These are phyloP conservation scores for Monosporozyma yasuniensis DNA, from an alignment of 805 yeast genomes.

Conservation along the genomic window DNA sequence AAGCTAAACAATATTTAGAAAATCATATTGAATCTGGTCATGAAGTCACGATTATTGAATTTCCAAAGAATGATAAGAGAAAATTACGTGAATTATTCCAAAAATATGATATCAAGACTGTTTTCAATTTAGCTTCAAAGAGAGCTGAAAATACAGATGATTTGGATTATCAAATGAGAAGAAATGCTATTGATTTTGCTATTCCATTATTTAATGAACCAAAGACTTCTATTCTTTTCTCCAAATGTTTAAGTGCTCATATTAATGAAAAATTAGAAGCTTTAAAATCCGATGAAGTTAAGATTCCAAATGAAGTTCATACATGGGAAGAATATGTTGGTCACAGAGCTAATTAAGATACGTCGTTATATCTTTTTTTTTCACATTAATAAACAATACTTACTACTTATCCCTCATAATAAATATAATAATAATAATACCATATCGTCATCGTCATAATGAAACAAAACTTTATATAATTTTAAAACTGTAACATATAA, in stretches of 20 bases:
- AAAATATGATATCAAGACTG: constrained; percentile 72
- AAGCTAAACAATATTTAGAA: constrained; percentile 61
- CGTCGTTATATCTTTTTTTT: background rate
- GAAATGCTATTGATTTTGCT: constrained; percentile 97
- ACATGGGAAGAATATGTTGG: constrained; percentile 98
- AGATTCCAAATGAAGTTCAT: constrained; percentile 75
- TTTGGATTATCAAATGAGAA: constrained; percentile 94
- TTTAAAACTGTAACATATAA: no score
- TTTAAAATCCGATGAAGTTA: constrained; percentile 42
- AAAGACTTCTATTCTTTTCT: constrained; percentile 79
- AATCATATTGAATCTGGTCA: constrained; percentile 33
- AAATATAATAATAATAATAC: no score
- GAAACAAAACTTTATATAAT: no score
- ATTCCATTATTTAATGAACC: constrained; percentile 96
- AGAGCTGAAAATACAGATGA: constrained; percentile 81
- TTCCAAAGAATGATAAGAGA: constrained; percentile 90
- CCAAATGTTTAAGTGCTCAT: constrained; percentile 69
- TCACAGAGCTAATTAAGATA: constrained; percentile 64
- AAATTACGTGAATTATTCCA: constrained; percentile 90
- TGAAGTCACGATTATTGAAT: constrained; percentile 57
- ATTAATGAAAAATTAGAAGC: constrained; percentile 41
- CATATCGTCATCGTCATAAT: no score
- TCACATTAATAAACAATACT: no score
- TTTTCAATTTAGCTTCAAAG: constrained; percentile 82
- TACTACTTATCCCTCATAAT: no score